These are phyloP conservation scores for Spongispora temasekensis DNA, from an alignment of 1,284 basidiomycete species.

Conservation along the genomic window DNA sequence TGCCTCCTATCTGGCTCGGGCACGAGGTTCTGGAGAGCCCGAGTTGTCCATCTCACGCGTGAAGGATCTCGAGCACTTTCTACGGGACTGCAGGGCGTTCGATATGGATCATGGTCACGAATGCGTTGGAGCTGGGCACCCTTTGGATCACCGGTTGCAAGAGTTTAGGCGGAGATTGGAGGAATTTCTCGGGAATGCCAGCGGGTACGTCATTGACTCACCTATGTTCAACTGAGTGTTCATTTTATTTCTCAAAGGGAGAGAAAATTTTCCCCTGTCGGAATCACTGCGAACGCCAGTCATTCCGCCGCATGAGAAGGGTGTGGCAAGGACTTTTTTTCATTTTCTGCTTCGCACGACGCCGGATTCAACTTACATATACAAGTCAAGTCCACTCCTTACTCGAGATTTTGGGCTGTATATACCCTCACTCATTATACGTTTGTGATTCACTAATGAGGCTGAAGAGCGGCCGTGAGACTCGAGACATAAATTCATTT, in stretches of 20 bases:
- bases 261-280: conserved; percentile 23
- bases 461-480: too few species aligned
- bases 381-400: background rate
- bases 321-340: background rate
- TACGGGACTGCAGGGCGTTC: conserved; percentile 59
- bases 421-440: too few species aligned
- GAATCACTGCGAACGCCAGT: conserved; percentile 1
- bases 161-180: conserved; percentile 38
- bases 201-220: conserved; percentile 24
- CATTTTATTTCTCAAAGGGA: conserved; percentile 11
- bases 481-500: too few species aligned
- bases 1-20: conserved; percentile 69
- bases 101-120: conserved; percentile 56
- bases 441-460: too few species aligned
- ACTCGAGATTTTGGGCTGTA: background rate
- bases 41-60: conserved; percentile 53
- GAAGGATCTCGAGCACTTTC: conserved; percentile 63
- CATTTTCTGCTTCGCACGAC: background rate
- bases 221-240: background rate
- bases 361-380: background rate
- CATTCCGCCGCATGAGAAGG: background rate
- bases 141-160: conserved; percentile 16
- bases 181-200: conserved; percentile 40
- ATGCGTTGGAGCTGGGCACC: conserved; percentile 13
- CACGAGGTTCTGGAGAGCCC: conserved; percentile 67